These are phyloP conservation scores for Brassica cretica DNA, from an alignment of 345 rosid species.

Conservation along the genomic window DNA sequence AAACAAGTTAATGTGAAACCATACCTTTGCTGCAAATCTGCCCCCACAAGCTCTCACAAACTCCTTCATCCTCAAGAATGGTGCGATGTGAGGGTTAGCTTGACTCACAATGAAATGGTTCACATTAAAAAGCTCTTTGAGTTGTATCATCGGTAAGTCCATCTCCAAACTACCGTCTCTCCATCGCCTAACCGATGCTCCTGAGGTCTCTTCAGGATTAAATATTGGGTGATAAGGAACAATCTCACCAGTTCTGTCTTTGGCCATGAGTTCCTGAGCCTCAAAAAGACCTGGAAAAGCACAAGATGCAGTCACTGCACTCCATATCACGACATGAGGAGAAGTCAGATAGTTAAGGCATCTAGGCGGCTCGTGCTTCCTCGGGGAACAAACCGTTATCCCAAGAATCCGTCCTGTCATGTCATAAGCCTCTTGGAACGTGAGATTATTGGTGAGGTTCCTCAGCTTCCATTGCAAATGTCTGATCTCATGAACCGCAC, in stretches of 20 bases:
- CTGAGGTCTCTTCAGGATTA: conserved; percentile 68
- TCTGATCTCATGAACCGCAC: conserved; percentile 91
- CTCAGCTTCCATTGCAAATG: conserved; percentile 92
- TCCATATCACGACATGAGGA: conserved; percentile 98
- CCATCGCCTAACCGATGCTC: conserved; percentile 71
- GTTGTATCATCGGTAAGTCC: conserved; percentile 94
- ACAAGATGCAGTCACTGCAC: conserved; percentile 99
- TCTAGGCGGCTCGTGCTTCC: conserved; percentile 98
- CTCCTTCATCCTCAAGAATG: conserved; percentile 80
- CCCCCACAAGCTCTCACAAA: conserved; percentile 86
- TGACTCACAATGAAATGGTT: conserved; percentile 96
- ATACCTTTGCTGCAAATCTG: conserved; percentile 93
- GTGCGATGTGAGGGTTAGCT: conserved; percentile 95
- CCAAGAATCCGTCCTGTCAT: conserved; percentile 93
- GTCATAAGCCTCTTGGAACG: conserved; percentile 97
- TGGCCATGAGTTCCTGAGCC: conserved; percentile 99
- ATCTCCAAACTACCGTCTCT: conserved; percentile 99
- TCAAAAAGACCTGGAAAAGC: conserved; percentile 98
- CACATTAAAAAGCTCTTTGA: conserved; percentile 94
- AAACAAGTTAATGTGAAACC: conserved; percentile 4
- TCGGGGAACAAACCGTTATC: conserved; percentile 91
- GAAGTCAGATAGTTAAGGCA: conserved; percentile 95
- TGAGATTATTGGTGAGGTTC: conserved; percentile 86
- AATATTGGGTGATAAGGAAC: conserved; percentile 95
- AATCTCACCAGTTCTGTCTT: conserved; percentile 93